Percentiles rank a stretch among this genome's conserved stretches.
phyloP scores from a whole-genome alignment of 805 yeast genomes.

The Saccharomycopsis sp. region DNA sequence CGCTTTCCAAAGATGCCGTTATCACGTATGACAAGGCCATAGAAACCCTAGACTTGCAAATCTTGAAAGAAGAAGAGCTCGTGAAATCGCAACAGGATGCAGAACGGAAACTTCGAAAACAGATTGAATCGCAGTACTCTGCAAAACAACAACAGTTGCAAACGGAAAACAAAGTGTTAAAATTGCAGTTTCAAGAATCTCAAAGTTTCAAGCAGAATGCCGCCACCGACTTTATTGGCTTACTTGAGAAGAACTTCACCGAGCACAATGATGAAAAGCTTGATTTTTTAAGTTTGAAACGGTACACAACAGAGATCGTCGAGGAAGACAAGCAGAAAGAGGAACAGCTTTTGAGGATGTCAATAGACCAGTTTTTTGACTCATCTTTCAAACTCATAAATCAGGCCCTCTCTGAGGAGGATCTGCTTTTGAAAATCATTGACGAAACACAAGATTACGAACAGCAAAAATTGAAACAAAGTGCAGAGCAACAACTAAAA shows the following conservation, averaged over 20 bases:
- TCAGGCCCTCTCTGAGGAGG: constrained; percentile 10
- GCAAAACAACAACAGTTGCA: not conserved
- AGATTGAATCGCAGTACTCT: constrained; percentile 2
- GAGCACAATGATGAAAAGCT: not conserved
- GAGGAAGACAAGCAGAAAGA: not conserved
- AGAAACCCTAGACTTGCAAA: constrained; percentile 15
- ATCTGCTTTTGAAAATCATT: too few species aligned
- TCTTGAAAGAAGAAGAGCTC: constrained; percentile 10
- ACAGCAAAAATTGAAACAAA: too few species aligned
- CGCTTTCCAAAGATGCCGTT: too few species aligned
- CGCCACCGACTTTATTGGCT: too few species aligned
- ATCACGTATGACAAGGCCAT: constrained; percentile 17
- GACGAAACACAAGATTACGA: too few species aligned
- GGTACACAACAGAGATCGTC: not conserved
- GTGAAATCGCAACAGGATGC: constrained; percentile 1
- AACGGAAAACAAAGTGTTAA: not conserved
- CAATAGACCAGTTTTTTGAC: constrained; percentile 10
- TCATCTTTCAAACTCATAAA: constrained; percentile 19
- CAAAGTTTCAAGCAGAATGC: too few species aligned
- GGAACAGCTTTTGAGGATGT: constrained; percentile 1
- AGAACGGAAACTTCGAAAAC: constrained; percentile 4
- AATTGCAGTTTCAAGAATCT: too few species aligned
- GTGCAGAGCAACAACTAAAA: too few species aligned
- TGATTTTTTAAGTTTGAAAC: constrained; percentile 3
- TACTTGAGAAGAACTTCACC: too few species aligned